Evolutionary conservation across 192 early-diverging fungal species (phyloP).

Genomic region (Backusella australiensis): DNA sequence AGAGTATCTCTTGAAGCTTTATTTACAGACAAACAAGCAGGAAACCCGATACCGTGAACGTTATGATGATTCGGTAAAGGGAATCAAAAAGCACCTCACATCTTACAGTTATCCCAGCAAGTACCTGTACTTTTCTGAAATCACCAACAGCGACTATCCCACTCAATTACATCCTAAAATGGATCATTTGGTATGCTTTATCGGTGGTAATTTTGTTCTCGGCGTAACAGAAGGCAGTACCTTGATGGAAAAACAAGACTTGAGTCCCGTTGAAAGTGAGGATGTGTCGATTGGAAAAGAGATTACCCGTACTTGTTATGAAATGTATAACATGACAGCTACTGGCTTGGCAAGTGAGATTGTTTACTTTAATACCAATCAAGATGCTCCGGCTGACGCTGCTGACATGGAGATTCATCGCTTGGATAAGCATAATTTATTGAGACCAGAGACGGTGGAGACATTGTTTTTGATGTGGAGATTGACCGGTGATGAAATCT

Average conservation of each 20-base stretch:
- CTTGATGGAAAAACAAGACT: conserved; percentile 32
- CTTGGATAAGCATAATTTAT: conserved; percentile 70
- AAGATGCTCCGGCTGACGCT: conserved; percentile 26
- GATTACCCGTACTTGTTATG: conserved; percentile 70
- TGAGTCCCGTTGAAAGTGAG: conserved; percentile 47
- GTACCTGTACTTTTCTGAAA: conserved; percentile 68
- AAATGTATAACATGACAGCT: conserved; percentile 77
- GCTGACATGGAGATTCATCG: conserved; percentile 66
- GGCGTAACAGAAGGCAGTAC: conserved; percentile 63
- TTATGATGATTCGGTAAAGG: conserved; percentile 62
- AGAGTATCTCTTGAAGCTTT: conserved; percentile 94
- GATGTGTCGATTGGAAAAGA: conserved; percentile 78
- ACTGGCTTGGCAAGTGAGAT: conserved; percentile 87
- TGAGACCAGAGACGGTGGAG: conserved; percentile 90
- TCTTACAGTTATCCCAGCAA: conserved; percentile 54
- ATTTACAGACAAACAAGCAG: conserved; percentile 63
- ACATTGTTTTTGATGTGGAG: conserved; percentile 85
- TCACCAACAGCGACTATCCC: conserved; percentile 26
- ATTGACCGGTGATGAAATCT: conserved; percentile 80
- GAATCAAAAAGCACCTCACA: conserved; percentile 66
- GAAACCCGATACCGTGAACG: conserved; percentile 63
- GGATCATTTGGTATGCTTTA: conserved; percentile 95
- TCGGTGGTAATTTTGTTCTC: conserved; percentile 80
- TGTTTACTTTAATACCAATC: conserved; percentile 62
- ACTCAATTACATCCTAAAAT: conserved; percentile 58